Evolutionary conservation across 306 rosid genomes (phyloP), one percentile per base, ranked within the genome.

Genomic region (Biancaea sappan): DNA sequence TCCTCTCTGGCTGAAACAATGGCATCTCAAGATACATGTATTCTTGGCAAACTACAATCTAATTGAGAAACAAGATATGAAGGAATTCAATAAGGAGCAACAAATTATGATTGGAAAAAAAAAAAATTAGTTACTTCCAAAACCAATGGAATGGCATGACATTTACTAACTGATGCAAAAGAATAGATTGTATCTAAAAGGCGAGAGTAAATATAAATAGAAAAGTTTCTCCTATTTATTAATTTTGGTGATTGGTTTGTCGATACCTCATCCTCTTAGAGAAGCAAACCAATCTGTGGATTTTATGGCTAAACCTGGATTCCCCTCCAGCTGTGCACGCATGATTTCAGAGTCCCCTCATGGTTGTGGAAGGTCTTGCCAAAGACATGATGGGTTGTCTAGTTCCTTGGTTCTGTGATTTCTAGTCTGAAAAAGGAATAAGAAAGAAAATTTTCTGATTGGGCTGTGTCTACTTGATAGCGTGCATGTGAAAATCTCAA

Each of bases 1-100:
- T 64, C 73, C 44, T 61, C 28, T 46, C 50, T 54, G 41, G 57
- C 37, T 63, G 5, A 66, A 71, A 73, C 63, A 25, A 24, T 32
- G 46, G 68, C 62, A 43, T 22, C 66, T 35, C 6, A 34, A 35
- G 29, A 35, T 34, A 1, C 46, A 18, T 34, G 14, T 32, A 18
- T 34, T 16, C 24, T 61, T 48, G 10, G 54, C 6, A 14, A 48
- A 48, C 5, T 48, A 48, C 54, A 48, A 48, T 5, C 43, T n/a
- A 32, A n/a, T 12, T 34, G 46, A 32, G 41, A 34, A 61, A 18
- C n/a, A 9, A 9, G n/a, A 61, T 8, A 18, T 18, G 67, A 41
- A 61, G 47, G 28, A 34, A 61, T 34, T 60, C 65, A 59, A 31
- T 22, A 43, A 26, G 59, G 52, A 54, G 1, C 21, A n/a, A 32